phyloP scores from a whole-genome alignment of 2,329 filamentous ascomycete species.

The Pseudogymnoascus sp. region DNA sequence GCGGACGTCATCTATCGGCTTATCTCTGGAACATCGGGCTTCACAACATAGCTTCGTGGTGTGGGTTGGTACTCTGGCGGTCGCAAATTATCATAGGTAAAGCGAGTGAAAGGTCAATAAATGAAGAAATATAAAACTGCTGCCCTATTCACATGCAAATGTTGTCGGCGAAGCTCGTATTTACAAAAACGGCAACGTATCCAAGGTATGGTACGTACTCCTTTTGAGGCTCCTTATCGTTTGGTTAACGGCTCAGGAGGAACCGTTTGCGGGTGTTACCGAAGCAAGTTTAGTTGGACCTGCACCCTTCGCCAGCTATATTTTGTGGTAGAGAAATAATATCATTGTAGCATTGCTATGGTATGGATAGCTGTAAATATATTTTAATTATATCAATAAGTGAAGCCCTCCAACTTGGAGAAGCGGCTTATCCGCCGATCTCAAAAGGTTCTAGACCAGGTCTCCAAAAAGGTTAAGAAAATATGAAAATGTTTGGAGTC shows the following conservation, averaged over 20 bases:
- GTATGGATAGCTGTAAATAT: not conserved
- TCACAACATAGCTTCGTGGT: not conserved
- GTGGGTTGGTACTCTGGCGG: not conserved
- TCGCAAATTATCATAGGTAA: conserved; percentile 8
- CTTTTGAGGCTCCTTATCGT: conserved; percentile 5
- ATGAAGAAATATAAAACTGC: not conserved
- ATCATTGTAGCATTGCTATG: not conserved
- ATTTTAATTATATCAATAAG: not conserved
- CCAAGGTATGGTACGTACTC: conserved; percentile 5
- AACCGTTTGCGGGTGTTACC: conserved; percentile 4
- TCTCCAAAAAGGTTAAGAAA: not conserved
- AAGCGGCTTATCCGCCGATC: not conserved
- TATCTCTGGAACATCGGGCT: not conserved
- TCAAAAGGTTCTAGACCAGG: not conserved
- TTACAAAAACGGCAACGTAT: conserved; percentile 4
- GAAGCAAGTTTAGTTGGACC: conserved; percentile 4
- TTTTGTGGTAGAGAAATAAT: not conserved
- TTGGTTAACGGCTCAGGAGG: not conserved
- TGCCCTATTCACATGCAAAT: conserved; percentile 7
- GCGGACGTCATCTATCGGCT: conserved; percentile 8
- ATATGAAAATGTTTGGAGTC: conserved; percentile 8
- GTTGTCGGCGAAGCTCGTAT: conserved; percentile 5
- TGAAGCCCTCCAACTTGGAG: not conserved
- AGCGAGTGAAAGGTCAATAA: not conserved
- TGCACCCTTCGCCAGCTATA: not conserved